phyloP scores from a whole-genome alignment of 176 grass and related monocot species.

The Miscanthus lutarioriparius region DNA sequence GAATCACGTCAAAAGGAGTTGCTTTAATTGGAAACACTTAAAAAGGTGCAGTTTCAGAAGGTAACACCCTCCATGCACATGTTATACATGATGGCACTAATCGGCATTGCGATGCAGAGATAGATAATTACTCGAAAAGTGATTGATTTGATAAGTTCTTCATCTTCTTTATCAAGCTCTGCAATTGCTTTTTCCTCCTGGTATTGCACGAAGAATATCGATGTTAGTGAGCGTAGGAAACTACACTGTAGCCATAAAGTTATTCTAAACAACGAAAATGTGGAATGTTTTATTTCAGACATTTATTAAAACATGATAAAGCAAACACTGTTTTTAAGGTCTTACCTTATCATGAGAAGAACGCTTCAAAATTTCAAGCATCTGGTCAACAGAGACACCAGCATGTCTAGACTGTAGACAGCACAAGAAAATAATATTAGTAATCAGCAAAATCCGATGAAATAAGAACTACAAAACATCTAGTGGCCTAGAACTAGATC shows the following conservation, averaged over 20 bases:
- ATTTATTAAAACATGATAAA: conserved; percentile 9
- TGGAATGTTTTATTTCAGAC: not conserved
- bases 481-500: conserved; percentile 7
- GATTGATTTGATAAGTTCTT: conserved; percentile 82
- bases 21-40: not conserved
- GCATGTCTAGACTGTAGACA: conserved; percentile 87
- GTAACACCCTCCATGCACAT: conserved; percentile 1
- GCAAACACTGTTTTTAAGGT: not conserved
- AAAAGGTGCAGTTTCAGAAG: not conserved
- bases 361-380: conserved; percentile 84
- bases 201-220: conserved; percentile 21
- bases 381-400: conserved; percentile 73
- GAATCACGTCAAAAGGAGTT: not conserved
- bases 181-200: conserved; percentile 64
- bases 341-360: conserved; percentile 67
- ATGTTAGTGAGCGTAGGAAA: conserved; percentile 16
- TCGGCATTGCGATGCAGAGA: conserved; percentile 9
- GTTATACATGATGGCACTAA: conserved; percentile 25
- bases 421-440: conserved; percentile 37
- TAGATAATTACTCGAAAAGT: conserved; percentile 68
- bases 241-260: conserved; percentile 1
- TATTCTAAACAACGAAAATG: not conserved
- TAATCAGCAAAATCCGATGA: not conserved
- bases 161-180: conserved; percentile 88
- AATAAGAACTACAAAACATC: not conserved